Conservation (phyloP, 2,329 filamentous ascomycete species). For the Aspergillus hortae region DNA sequence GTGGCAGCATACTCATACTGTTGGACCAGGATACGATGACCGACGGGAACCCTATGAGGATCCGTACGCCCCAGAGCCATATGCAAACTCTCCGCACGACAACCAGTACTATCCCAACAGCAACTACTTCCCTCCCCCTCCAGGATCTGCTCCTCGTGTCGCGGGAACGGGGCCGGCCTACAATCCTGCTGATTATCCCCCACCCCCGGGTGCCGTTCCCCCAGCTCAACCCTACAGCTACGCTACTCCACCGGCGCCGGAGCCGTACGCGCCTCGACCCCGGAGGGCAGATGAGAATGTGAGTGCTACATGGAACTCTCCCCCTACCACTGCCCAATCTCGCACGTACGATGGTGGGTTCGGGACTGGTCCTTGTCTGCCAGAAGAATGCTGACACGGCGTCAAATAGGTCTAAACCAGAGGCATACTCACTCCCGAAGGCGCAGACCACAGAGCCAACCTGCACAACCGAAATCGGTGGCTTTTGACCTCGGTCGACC, state of each 20-base stretch:
- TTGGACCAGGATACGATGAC: conserved; percentile 27
- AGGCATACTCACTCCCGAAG: conserved; percentile 6
- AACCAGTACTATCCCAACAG: conserved; percentile 39
- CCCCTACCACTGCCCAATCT: conserved; percentile 34
- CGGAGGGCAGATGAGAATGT: conserved; percentile 49
- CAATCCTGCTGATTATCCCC: conserved; percentile 40
- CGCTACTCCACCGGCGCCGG: conserved; percentile 30
- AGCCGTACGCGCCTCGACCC: conserved; percentile 38
- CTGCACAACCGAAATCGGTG: conserved; percentile 31
- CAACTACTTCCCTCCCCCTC: conserved; percentile 44
- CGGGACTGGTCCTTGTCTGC: conserved; percentile 9
- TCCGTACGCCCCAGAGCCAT: conserved; percentile 37
- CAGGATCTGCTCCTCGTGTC: conserved; percentile 27
- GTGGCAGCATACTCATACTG: conserved; percentile 10
- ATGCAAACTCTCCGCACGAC: conserved; percentile 33
- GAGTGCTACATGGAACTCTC: conserved; percentile 40
- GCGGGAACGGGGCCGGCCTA: conserved; percentile 27
- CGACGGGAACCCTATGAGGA: conserved; percentile 40
- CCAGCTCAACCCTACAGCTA: conserved; percentile 38
- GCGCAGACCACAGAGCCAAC: conserved; percentile 19
- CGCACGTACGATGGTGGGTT: conserved; percentile 43
- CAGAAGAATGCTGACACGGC: conserved; percentile 3
- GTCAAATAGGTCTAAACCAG: conserved; percentile 20
- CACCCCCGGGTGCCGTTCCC: conserved; percentile 37
- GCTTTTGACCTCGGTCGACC: conserved; percentile 25